Evolutionary conservation across 2,329 filamentous ascomycete genomes (phyloP).

Genomic region (Stagonosporopsis tanaceti): DNA sequence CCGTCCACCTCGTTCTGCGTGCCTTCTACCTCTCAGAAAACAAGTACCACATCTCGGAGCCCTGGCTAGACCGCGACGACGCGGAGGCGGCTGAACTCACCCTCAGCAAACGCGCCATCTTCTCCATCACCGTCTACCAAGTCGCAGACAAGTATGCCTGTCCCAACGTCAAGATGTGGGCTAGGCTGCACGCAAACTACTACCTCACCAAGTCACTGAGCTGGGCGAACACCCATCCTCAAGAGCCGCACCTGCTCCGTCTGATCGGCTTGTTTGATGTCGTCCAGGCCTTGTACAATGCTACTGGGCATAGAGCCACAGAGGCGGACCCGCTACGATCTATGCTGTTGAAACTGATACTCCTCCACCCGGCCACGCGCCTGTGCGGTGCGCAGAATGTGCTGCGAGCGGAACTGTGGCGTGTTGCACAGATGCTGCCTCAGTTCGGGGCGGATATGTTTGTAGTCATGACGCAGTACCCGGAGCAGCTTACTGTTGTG

Average conservation of each 20-base stretch:
- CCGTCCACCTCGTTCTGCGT: neutral
- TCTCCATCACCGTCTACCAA: neutral
- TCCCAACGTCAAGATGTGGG: neutral
- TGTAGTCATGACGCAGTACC: neutral
- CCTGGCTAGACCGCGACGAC: neutral
- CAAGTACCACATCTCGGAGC: neutral
- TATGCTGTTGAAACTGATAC: neutral
- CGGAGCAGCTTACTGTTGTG: neutral
- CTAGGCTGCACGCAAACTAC: neutral
- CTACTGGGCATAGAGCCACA: neutral
- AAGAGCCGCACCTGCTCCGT: neutral
- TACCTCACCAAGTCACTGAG: neutral
- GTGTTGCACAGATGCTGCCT: neutral
- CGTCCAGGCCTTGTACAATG: neutral
- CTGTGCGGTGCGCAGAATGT: neutral
- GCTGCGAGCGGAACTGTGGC: neutral
- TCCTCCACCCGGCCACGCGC: neutral
- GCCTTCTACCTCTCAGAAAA: neutral
- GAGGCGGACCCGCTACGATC: neutral
- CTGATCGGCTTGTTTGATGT: neutral
- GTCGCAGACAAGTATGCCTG: neutral
- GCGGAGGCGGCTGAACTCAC: neutral
- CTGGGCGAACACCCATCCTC: neutral
- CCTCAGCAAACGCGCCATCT: neutral
- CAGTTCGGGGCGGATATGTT: neutral